These are phyloP conservation scores for Botrytis galanthina DNA, from an alignment of 2,329 filamentous ascomycete species.

Conservation along the genomic window DNA sequence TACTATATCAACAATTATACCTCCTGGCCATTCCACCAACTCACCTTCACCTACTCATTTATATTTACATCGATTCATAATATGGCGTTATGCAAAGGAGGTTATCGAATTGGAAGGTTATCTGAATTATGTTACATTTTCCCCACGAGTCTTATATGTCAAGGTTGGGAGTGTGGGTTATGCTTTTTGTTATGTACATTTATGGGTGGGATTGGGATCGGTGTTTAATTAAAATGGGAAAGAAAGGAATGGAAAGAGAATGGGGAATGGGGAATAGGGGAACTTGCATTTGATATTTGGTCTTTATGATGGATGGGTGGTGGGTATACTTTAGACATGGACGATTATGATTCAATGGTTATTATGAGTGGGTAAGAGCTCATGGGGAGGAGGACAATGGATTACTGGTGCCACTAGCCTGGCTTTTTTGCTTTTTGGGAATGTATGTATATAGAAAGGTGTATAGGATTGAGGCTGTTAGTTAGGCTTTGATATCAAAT, in stretches of 20 bases:
- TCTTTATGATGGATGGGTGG: constrained; percentile 5
- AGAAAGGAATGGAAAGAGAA: not conserved
- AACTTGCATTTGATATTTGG: not conserved
- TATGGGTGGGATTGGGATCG: not conserved
- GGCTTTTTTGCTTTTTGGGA: not conserved
- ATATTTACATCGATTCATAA: not conserved
- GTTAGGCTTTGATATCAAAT: not conserved
- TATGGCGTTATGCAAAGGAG: not conserved
- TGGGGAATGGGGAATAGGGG: not conserved
- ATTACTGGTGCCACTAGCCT: not conserved
- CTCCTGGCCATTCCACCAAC: not conserved
- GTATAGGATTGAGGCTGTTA: not conserved
- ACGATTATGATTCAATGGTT: constrained; percentile 5
- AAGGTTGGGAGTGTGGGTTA: not conserved
- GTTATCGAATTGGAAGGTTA: not conserved
- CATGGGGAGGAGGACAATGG: not conserved
- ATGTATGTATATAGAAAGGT: not conserved
- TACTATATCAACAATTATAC: not conserved
- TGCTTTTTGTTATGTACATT: not conserved
- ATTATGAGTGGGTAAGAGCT: constrained; percentile 3
- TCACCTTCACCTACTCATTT: not conserved
- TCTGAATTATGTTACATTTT: constrained; percentile 5
- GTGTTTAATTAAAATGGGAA: not conserved
- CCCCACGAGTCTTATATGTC: constrained; percentile 6
- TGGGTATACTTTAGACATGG: not conserved